Evolutionary conservation across 805 yeast genomes (phyloP).

Genomic region (Tanozyma kutaoensis): DNA sequence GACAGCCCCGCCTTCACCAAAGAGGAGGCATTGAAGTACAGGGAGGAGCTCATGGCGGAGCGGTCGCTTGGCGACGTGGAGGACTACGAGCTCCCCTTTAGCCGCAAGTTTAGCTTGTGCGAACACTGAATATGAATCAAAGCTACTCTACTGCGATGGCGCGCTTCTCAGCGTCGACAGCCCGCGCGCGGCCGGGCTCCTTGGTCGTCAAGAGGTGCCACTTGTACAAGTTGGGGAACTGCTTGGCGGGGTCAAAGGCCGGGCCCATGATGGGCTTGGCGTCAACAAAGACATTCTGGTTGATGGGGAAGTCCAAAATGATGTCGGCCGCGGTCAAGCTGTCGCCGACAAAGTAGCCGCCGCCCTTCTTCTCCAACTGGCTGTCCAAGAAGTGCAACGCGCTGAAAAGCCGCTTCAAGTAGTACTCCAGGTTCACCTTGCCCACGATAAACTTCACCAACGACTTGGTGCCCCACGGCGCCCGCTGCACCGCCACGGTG

Average conservation of each 20-base stretch:
- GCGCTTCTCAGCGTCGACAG: slow-evolving; percentile 2
- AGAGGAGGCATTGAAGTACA: slow-evolving; percentile 11
- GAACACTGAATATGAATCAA: slow-evolving; percentile 1
- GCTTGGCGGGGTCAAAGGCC: slow-evolving; percentile 2
- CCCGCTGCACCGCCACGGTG: slow-evolving; percentile 9
- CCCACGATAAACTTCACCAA: slow-evolving; percentile 10
- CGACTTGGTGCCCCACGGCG: slow-evolving; percentile 14
- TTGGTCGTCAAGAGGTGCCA: slow-evolving; percentile 7
- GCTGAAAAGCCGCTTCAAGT: slow-evolving; percentile 10
- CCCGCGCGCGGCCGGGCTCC: slow-evolving; percentile 3
- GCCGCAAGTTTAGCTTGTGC: background rate
- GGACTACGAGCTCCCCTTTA: slow-evolving; percentile 1
- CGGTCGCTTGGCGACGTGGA: slow-evolving; percentile 10
- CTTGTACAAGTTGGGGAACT: slow-evolving; percentile 6
- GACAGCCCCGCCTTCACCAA: slow-evolving; percentile 2
- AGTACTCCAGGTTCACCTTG: slow-evolving; percentile 13
- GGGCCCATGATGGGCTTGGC: slow-evolving; percentile 1
- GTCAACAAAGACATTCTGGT: slow-evolving; percentile 6
- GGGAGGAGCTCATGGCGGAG: slow-evolving; percentile 20
- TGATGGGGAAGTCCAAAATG: slow-evolving; percentile 21
- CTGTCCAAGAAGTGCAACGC: slow-evolving; percentile 16
- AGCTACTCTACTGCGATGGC: slow-evolving; percentile 10
- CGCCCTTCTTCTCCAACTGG: slow-evolving; percentile 14
- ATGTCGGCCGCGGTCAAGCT: slow-evolving; percentile 25
- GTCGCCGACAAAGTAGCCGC: slow-evolving; percentile 24